A percentile compares a stretch with the other conserved stretches of the same genome.
Conservation (phyloP, 176 grass and related monocot genomes). For the Eragrostis curvula region DNA sequence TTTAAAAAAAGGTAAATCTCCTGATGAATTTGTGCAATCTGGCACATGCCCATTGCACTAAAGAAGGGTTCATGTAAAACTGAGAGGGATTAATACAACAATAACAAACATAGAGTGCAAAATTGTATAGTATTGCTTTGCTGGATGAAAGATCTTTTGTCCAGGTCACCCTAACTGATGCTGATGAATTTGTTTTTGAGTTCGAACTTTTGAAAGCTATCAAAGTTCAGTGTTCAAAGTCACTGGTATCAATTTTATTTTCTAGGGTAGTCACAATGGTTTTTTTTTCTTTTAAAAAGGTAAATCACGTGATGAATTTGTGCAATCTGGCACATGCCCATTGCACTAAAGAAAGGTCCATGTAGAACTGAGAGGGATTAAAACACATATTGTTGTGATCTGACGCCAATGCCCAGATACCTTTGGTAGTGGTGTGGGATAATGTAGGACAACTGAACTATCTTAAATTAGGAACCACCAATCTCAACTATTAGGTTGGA, state of each 20-base stretch:
- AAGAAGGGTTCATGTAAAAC: too few relatives aligned
- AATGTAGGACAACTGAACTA: neutral
- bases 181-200: neutral
- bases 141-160: conserved; percentile 27
- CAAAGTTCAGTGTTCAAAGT: neutral
- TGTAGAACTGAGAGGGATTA: neutral
- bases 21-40: neutral
- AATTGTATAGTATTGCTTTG: conserved; percentile 14
- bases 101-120: conserved; percentile 22
- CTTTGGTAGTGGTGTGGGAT: neutral
- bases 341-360: neutral
- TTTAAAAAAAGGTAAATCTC: neutral
- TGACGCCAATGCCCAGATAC: neutral
- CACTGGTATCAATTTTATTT: neutral
- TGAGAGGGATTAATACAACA: too few relatives aligned
- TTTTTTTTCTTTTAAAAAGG: neutral
- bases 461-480: too few relatives aligned
- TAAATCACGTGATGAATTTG: neutral
- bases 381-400: neutral
- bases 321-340: neutral
- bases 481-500: neutral
- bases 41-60: neutral
- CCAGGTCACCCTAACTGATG: neutral
- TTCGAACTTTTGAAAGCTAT: conserved; percentile 13
- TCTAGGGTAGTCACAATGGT: neutral